These are phyloP conservation scores for Garcia nutans DNA, from an alignment of 345 rosid genomes.

Conservation along the genomic window DNA sequence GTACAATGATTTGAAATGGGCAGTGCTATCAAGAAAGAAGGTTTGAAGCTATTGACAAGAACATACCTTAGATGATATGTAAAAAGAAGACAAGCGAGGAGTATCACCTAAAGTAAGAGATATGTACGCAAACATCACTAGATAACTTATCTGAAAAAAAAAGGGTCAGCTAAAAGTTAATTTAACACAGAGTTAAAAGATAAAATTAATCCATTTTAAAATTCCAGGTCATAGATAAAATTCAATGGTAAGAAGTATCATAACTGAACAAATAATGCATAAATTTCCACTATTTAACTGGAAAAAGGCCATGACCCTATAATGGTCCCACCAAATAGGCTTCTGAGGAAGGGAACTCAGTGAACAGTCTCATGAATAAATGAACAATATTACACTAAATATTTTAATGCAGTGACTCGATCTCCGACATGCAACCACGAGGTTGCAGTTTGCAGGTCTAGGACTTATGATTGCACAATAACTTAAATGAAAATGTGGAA, in stretches of 20 bases:
- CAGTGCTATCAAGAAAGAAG: constrained; percentile 2
- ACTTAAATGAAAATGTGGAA: background rate
- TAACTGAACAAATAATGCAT: background rate
- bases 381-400: too few species aligned
- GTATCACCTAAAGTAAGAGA: constrained; percentile 85
- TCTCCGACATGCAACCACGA: background rate
- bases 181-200: background rate
- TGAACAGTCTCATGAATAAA: background rate
- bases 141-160: constrained; percentile 84
- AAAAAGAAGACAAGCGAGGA: constrained; percentile 66
- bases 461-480: background rate
- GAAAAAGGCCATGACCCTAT: background rate
- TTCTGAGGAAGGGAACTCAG: background rate
- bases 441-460: background rate
- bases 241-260: background rate
- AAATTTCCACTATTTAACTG: background rate
- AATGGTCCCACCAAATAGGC: background rate
- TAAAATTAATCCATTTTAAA: background rate
- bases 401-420: background rate
- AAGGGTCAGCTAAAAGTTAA: constrained; percentile 10
- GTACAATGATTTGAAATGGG: background rate
- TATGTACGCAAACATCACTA: constrained; percentile 97
- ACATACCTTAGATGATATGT: constrained; percentile 80
- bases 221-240: background rate
- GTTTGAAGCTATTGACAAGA: constrained; percentile 12